Evolutionary conservation across 345 rosid genomes (phyloP).

Genomic region (Arabidopsis suecica): DNA sequence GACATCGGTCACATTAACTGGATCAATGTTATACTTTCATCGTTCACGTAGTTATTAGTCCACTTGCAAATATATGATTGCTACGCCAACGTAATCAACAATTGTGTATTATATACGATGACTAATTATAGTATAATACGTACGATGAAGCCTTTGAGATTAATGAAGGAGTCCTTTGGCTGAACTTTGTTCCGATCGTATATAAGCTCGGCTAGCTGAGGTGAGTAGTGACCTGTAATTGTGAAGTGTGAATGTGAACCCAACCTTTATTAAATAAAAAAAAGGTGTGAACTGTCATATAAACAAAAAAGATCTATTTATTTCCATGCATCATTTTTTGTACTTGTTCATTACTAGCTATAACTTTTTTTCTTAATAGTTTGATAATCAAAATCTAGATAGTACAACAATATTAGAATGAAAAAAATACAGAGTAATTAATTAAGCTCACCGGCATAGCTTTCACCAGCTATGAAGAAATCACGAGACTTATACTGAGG

Average conservation of each 20-base stretch:
- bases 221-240: conserved; percentile 62
- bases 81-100: background rate
- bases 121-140: background rate
- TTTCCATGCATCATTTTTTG: conserved; percentile 2
- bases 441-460: conserved; percentile 48
- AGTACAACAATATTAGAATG: background rate
- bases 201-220: conserved; percentile 68
- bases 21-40: conserved; percentile 16
- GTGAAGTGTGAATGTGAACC: too few species aligned
- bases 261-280: too few species aligned
- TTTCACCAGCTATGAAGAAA: conserved; percentile 49
- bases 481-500: conserved; percentile 45
- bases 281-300: background rate
- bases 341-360: conserved; percentile 1
- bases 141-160: conserved; percentile 54
- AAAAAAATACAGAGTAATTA: background rate
- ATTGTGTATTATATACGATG: background rate
- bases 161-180: conserved; percentile 45
- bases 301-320: background rate
- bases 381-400: conserved; percentile 4
- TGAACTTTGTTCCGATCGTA: conserved; percentile 55
- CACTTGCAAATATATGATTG: background rate
- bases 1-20: conserved; percentile 1
- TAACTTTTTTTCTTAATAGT: background rate
- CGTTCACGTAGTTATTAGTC: conserved; percentile 7